These are phyloP conservation scores for Schizophyllum commune DNA, from an alignment of 1,284 basidiomycete species.

Conservation along the genomic window DNA sequence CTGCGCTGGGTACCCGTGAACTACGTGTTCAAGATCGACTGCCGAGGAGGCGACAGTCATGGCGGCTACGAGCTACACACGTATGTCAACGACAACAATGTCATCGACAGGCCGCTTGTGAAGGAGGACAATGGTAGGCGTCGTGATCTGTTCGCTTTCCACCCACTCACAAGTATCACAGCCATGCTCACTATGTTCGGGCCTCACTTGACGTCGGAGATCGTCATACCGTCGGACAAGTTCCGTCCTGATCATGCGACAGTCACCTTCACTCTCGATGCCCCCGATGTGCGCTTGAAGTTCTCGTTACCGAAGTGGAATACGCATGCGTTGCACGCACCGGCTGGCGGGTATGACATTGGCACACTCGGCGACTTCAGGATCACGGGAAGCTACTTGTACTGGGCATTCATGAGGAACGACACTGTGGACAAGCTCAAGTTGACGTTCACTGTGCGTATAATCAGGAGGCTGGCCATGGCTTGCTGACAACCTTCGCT, in stretches of 20 bases:
- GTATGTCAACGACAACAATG: constrained; percentile 93
- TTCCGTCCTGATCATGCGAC: constrained; percentile 69
- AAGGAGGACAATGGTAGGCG: constrained; percentile 71
- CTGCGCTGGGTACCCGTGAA: constrained; percentile 77
- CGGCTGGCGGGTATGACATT: constrained; percentile 47
- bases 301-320: constrained; percentile 84
- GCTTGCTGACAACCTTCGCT: constrained; percentile 6
- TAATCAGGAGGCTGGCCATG: not conserved
- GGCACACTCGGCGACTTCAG: constrained; percentile 51
- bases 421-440: constrained; percentile 76
- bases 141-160: not conserved
- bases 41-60: constrained; percentile 26
- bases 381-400: constrained; percentile 70
- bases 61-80: constrained; percentile 72
- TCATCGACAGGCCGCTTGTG: constrained; percentile 80
- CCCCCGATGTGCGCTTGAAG: constrained; percentile 47
- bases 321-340: constrained; percentile 68
- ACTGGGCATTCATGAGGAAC: constrained; percentile 56
- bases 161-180: constrained; percentile 21
- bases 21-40: constrained; percentile 62
- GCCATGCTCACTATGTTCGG: constrained; percentile 71
- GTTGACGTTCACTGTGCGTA: constrained; percentile 57
- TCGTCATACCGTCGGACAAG: constrained; percentile 59
- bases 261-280: constrained; percentile 60
- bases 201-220: constrained; percentile 40